A percentile compares a stretch with the other conserved stretches of the same genome.
phyloP scores from a whole-genome alignment of 2,329 filamentous ascomycete genomes.

The Thielaviopsis musarum region DNA sequence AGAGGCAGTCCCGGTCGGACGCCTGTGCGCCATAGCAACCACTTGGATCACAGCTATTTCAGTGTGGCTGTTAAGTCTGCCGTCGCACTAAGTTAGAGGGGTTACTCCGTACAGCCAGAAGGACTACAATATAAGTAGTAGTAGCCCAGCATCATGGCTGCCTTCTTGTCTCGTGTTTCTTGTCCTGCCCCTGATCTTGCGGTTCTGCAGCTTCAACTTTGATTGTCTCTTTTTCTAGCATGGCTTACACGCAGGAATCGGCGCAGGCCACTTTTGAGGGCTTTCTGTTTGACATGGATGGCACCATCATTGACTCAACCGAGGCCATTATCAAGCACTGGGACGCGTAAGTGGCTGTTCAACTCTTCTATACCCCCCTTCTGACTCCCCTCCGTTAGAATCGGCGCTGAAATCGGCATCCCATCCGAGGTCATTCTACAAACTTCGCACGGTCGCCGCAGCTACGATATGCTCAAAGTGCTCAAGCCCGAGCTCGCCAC shows the following conservation, averaged over 20 bases:
- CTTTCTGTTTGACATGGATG: constrained; percentile 61
- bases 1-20: not conserved
- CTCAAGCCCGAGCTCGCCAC: constrained; percentile 74
- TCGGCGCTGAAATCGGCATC: constrained; percentile 69
- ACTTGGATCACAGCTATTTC: not conserved
- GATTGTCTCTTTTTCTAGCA: not conserved
- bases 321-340: constrained; percentile 63
- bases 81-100: no score
- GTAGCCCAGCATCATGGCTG: not conserved
- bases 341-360: constrained; percentile 36
- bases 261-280: constrained; percentile 34
- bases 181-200: not conserved
- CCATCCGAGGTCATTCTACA: constrained; percentile 71
- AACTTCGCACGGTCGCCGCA: constrained; percentile 79
- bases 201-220: not conserved
- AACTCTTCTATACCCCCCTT: no score
- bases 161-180: not conserved
- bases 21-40: not conserved
- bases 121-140: not conserved
- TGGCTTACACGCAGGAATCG: constrained; percentile 25
- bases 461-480: constrained; percentile 68
- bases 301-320: constrained; percentile 71
- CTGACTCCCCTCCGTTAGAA: constrained; percentile 34
- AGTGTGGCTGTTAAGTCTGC: not conserved
- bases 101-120: no score